Percentiles rank a stretch among this genome's conserved stretches.
Conservation (phyloP, 1,139 yeast genomes). For the Geotrichum macrosporum region DNA sequence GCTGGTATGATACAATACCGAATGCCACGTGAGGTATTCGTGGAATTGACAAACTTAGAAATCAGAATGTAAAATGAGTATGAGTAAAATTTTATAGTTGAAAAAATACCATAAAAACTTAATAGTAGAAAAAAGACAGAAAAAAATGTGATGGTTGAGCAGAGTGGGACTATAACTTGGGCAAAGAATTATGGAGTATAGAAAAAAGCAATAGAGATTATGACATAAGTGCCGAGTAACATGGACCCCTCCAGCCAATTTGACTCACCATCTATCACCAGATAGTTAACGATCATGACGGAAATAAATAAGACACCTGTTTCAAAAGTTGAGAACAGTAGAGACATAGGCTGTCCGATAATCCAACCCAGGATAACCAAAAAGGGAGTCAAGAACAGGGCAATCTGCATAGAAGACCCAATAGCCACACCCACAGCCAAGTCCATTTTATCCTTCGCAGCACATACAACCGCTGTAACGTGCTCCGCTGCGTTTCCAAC, state of each 20-base stretch:
- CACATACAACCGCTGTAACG: constrained; percentile 92
- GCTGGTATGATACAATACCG: constrained; percentile 95
- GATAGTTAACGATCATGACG: constrained; percentile 80
- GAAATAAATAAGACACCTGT: constrained; percentile 85
- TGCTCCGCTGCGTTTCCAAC: constrained; percentile 99
- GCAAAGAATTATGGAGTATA: constrained; percentile 9
- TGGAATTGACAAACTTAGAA: constrained; percentile 13
- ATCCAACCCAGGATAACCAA: constrained; percentile 91
- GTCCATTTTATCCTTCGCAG: constrained; percentile 95
- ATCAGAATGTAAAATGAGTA: constrained; percentile 5
- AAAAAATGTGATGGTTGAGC: too few relatives aligned
- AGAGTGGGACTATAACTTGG: too few relatives aligned
- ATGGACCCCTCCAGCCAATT: constrained; percentile 97
- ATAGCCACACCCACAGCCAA: constrained; percentile 95
- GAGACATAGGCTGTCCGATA: constrained; percentile 85
- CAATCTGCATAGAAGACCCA: constrained; percentile 95
- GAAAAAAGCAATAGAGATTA: constrained; percentile 81
- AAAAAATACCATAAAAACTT: too few relatives aligned
- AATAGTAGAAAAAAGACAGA: too few relatives aligned
- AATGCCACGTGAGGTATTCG: constrained; percentile 70
- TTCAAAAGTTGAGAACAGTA: constrained; percentile 88
- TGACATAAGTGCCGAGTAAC: constrained; percentile 78
- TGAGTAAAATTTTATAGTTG: too few relatives aligned
- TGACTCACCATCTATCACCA: constrained; percentile 88
- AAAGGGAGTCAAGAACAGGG: constrained; percentile 90